Evolutionary conservation across 345 rosid species (phyloP), one percentile per base, ranked within the genome.

Genomic region (Lepidium didymum): DNA sequence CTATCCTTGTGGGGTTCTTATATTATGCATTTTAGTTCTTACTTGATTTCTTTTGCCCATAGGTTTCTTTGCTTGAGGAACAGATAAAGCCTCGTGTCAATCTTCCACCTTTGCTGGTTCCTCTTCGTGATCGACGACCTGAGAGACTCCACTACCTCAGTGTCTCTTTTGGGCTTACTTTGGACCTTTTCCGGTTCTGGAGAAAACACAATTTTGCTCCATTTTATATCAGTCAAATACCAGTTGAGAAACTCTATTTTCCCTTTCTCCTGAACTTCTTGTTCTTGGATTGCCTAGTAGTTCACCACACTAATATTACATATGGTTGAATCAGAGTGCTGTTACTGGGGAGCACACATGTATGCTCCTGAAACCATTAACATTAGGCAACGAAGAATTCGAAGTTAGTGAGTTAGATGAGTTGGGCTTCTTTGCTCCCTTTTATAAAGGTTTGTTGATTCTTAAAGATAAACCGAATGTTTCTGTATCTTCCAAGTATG

Each of bases 121-220:
- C 87, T 85, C 90, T 86, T 66, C 82, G 77, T 44, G 98, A 93
- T 70, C 83, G 96, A 47, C 80, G 16, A 58, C 87, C 97, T 61
- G 98, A 93, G 76, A 91, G 82, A 67, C 94, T 93, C 65, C 88
- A 91, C 73, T 93, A 91, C 67, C 83, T 93, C 10, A 97, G 87
- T 74, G 98, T 91, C 58, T 93, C 97, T 60, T 93, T 93, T 77
- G 98, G 98, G 70, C 96, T 93, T 57, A 93, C 96, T 62, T 79
- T 90, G 75, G 98, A 87, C 70, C 98, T 93, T 67, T 84, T 87
- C 60, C 96, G 96, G 51, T 93, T 93, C 73, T 90, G 98, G 98
- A 77, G 88, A 79, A 90, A 81, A 73, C 95, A 81, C 69, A 91
- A 81, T 61, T 93, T 93, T 81, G 83, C 87, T 69, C 97, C 98